Conservation (phyloP, 805 yeast species). For the Danielia reshetovae region DNA sequence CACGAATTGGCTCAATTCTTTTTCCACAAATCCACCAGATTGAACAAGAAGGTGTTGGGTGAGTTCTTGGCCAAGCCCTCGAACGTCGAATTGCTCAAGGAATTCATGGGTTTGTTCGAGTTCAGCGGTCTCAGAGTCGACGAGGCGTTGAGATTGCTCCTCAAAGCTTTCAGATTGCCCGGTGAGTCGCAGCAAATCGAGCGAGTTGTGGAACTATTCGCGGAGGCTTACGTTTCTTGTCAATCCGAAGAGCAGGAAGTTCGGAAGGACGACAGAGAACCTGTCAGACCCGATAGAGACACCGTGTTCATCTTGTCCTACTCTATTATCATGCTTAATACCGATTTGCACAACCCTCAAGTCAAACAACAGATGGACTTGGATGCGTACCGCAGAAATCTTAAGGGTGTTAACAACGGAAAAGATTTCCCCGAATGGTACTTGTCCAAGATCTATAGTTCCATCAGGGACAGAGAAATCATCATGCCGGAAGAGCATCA, state of each 20-base stretch:
- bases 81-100: constrained; percentile 53
- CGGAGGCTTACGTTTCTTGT: constrained; percentile 70
- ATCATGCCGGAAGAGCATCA: constrained; percentile 98
- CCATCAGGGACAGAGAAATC: constrained; percentile 82
- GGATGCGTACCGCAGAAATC: constrained; percentile 73
- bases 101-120: constrained; percentile 69
- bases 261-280: constrained; percentile 22
- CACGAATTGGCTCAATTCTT: constrained; percentile 72
- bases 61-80: constrained; percentile 77
- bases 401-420: constrained; percentile 74
- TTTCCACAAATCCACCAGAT: constrained; percentile 70
- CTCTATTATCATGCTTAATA: constrained; percentile 90
- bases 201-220: constrained; percentile 82
- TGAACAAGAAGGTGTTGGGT: constrained; percentile 86
- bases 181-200: constrained; percentile 98
- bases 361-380: constrained; percentile 88
- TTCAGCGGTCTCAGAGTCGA: constrained; percentile 81
- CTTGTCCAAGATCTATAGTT: constrained; percentile 70
- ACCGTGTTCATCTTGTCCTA: constrained; percentile 86
- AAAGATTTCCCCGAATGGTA: constrained; percentile 85
- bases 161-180: constrained; percentile 84
- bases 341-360: constrained; percentile 90
- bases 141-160: constrained; percentile 80
- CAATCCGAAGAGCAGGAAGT: constrained; percentile 35
- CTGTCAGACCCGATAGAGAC: constrained; percentile 72